phyloP scores from a whole-genome alignment of 164 flowering plant species.

The Chimonanthus praecox region DNA sequence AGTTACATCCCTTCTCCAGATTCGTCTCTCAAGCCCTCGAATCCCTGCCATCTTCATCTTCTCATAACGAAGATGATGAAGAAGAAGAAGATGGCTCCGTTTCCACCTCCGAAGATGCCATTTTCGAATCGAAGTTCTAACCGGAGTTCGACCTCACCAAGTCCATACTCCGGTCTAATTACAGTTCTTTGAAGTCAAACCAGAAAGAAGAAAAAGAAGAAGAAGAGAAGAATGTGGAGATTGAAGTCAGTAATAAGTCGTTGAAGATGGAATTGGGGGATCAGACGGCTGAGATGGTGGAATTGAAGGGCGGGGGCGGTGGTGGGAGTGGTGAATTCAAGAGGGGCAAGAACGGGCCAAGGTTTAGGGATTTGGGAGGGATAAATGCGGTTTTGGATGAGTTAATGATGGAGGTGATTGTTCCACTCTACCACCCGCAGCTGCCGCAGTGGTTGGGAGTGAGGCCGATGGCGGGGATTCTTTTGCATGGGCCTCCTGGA shows the following conservation, averaged over 20 bases:
- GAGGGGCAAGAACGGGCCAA: slow-evolving; percentile 44
- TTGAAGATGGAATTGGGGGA: slow-evolving; percentile 19
- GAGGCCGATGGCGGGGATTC: slow-evolving; percentile 65
- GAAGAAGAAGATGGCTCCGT: slow-evolving; percentile 30
- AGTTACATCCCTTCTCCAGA: slow-evolving; percentile 26
- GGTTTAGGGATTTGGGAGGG: slow-evolving; percentile 85
- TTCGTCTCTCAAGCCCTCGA: slow-evolving; percentile 28
- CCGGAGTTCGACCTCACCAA: slow-evolving; percentile 68
- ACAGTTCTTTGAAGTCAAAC: slow-evolving; percentile 16
- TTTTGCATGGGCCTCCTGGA: slow-evolving; percentile 92
- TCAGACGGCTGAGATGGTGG: slow-evolving; percentile 4
- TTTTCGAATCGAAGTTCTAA: slow-evolving; percentile 46
- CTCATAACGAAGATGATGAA: not conserved
- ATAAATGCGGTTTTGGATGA: slow-evolving; percentile 59
- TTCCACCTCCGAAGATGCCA: slow-evolving; percentile 67
- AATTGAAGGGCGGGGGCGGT: slow-evolving; percentile 4
- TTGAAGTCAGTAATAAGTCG: slow-evolving; percentile 41
- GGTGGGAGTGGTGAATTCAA: slow-evolving; percentile 10
- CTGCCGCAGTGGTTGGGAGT: slow-evolving; percentile 63
- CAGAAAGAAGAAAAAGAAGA: not conserved
- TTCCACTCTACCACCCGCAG: slow-evolving; percentile 67
- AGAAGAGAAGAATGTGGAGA: slow-evolving; percentile 43
- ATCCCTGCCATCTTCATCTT: slow-evolving; percentile 11
- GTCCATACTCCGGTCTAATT: slow-evolving; percentile 37
- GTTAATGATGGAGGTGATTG: slow-evolving; percentile 64